Conservation (phyloP, 1,284 basidiomycete species). For the Naganishia liquefaciens region DNA sequence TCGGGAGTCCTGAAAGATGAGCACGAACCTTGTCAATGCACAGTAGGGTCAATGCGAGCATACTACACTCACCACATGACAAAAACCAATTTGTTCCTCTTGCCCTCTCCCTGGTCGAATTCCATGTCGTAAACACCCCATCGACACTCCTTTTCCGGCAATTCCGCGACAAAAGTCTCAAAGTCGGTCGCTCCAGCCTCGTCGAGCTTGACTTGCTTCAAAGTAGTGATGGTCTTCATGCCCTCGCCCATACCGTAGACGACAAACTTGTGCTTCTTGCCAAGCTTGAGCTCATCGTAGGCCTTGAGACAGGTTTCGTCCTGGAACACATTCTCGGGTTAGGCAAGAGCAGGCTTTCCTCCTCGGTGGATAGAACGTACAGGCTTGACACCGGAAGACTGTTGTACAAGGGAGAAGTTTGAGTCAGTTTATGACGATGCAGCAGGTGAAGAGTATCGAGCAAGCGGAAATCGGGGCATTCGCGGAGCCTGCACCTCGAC, state of each 20-base stretch:
- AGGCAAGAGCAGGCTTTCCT: not conserved
- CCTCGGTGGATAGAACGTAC: constrained; percentile 2
- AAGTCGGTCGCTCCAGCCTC: constrained; percentile 58
- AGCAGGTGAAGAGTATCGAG: not conserved
- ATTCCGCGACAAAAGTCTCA: constrained; percentile 72
- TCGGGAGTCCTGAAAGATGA: constrained; percentile 74
- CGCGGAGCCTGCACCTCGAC: no score
- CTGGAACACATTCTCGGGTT: constrained; percentile 45
- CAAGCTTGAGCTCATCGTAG: constrained; percentile 78
- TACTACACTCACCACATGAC: constrained; percentile 65
- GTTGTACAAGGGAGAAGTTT: not conserved
- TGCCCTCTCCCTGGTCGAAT: constrained; percentile 74
- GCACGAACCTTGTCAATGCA: not conserved
- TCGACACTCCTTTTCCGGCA: constrained; percentile 75
- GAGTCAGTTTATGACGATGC: not conserved
- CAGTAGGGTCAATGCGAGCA: not conserved
- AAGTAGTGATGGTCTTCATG: constrained; percentile 73
- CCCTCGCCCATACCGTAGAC: constrained; percentile 71
- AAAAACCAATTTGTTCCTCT: constrained; percentile 89
- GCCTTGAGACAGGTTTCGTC: constrained; percentile 60
- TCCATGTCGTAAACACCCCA: constrained; percentile 94
- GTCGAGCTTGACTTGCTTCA: constrained; percentile 58
- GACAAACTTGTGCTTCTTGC: constrained; percentile 84
- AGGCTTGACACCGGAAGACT: constrained; percentile 73
- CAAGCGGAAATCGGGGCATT: no score